These are phyloP conservation scores for Entomortierella beljakovae DNA, from an alignment of 192 early-diverging fungal genomes.

Conservation along the genomic window DNA sequence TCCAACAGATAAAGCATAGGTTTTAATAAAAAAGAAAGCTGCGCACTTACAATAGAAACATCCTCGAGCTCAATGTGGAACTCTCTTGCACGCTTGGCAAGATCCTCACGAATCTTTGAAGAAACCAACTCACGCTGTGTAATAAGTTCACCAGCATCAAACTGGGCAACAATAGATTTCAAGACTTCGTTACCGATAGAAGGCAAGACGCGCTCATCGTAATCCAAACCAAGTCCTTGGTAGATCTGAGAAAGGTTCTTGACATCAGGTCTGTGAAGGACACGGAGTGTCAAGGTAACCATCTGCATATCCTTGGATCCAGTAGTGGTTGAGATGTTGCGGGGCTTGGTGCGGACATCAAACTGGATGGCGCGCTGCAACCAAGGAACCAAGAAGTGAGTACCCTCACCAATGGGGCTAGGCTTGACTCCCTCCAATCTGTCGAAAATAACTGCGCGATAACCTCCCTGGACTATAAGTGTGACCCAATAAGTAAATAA, in stretches of 20 bases:
- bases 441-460: slow-evolving; percentile 98
- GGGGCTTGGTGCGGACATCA: slow-evolving; percentile 95
- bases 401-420: slow-evolving; percentile 88
- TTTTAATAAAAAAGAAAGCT: too few species aligned
- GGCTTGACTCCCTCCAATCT: slow-evolving; percentile 91
- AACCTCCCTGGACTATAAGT: slow-evolving; percentile 89
- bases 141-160: slow-evolving; percentile 97
- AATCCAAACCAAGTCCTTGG: slow-evolving; percentile 92
- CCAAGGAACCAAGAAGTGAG: slow-evolving; percentile 98
- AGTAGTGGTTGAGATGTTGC: slow-evolving; percentile 99
- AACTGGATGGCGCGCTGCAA: slow-evolving; percentile 90
- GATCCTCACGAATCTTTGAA: slow-evolving; percentile 90
- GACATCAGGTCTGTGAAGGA: slow-evolving; percentile 89
- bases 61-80: slow-evolving; percentile 98
- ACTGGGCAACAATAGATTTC: slow-evolving; percentile 98
- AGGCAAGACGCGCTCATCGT: slow-evolving; percentile 97
- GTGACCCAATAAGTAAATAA: slow-evolving; percentile 6
- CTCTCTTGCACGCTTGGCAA: slow-evolving; percentile 91
- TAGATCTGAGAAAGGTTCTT: slow-evolving; percentile 84
- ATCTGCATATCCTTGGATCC: slow-evolving; percentile 99
- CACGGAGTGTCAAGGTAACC: slow-evolving; percentile 93
- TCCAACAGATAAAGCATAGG: slow-evolving; percentile 1
- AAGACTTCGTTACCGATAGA: slow-evolving; percentile 99
- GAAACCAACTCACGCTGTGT: slow-evolving; percentile 98
- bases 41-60: slow-evolving; percentile 94